Evolutionary conservation across 441 rosid genomes (phyloP).

Genomic region (Pelargonium myrrhifolium): DNA sequence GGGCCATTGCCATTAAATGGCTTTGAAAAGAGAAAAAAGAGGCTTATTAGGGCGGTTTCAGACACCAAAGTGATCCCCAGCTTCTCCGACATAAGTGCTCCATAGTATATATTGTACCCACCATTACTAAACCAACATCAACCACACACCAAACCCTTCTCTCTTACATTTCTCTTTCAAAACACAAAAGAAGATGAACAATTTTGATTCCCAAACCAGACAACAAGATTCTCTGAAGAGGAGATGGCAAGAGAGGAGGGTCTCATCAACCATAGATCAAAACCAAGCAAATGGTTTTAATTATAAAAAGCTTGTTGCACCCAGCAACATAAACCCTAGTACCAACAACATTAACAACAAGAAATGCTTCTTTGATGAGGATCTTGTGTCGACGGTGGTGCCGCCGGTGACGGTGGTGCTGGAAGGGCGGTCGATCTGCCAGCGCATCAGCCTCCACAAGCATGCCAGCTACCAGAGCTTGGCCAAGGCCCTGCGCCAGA

Average conservation of each 20-base stretch:
- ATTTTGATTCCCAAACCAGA: constrained; percentile 34
- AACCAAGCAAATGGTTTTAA: constrained; percentile 2
- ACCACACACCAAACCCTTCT: constrained; percentile 22
- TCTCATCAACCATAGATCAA: not conserved
- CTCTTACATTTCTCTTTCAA: too few relatives aligned
- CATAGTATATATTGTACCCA: too few relatives aligned
- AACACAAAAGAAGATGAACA: constrained; percentile 23
- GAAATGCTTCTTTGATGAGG: constrained; percentile 46
- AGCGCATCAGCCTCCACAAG: constrained; percentile 63
- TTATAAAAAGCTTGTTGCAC: not conserved
- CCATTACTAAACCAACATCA: not conserved
- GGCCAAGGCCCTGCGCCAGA: constrained; percentile 66
- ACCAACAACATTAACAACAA: too few relatives aligned
- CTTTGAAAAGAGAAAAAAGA: constrained; percentile 14
- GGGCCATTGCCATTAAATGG: not conserved
- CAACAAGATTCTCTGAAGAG: constrained; percentile 42
- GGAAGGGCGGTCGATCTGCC: constrained; percentile 88
- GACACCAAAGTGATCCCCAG: constrained; percentile 17
- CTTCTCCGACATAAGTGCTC: constrained; percentile 28
- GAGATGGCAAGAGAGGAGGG: constrained; percentile 40
- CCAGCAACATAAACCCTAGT: not conserved
- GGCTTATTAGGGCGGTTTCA: constrained; percentile 7
- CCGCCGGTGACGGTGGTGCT: constrained; percentile 81
- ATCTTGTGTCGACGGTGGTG: constrained; percentile 53
- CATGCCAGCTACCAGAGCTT: constrained; percentile 73